These are phyloP conservation scores for Zanthoxylum bungeanum DNA, from an alignment of 345 rosid genomes.

Conservation along the genomic window DNA sequence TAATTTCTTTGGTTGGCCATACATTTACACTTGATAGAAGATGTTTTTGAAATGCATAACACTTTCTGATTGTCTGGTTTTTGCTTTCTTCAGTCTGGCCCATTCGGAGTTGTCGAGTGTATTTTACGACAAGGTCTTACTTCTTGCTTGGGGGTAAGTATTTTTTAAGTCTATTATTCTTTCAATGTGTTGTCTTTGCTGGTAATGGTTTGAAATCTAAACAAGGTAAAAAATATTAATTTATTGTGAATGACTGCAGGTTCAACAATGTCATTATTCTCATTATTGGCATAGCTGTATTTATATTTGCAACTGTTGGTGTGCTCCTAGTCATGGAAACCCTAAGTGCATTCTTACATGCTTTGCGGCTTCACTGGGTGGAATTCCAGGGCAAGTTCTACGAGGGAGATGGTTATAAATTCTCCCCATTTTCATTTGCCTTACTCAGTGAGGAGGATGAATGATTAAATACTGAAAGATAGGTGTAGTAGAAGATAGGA, in stretches of 20 bases:
- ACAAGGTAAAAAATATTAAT: not conserved
- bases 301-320: slow-evolving; percentile 52
- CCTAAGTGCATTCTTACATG: slow-evolving; percentile 59
- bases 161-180: not conserved
- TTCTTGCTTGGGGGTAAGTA: slow-evolving; percentile 62
- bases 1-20: not conserved
- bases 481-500: not conserved
- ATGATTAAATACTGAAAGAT: slow-evolving; percentile 4
- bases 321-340: slow-evolving; percentile 69
- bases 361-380: slow-evolving; percentile 68
- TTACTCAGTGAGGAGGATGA: slow-evolving; percentile 36
- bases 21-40: not conserved
- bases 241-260: slow-evolving; percentile 26
- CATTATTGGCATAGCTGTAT: slow-evolving; percentile 43
- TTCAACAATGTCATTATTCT: slow-evolving; percentile 51
- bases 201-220: not conserved
- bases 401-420: slow-evolving; percentile 61
- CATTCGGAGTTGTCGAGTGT: slow-evolving; percentile 70
- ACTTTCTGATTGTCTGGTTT: slow-evolving; percentile 8
- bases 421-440: slow-evolving; percentile 54
- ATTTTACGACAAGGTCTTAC: slow-evolving; percentile 63
- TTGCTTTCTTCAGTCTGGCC: slow-evolving; percentile 41
- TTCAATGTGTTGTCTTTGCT: not conserved
- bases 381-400: slow-evolving; percentile 68
- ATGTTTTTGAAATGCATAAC: not conserved